Conservation (phyloP, 129 eudicot species). For the Flaveria ramosissima region DNA sequence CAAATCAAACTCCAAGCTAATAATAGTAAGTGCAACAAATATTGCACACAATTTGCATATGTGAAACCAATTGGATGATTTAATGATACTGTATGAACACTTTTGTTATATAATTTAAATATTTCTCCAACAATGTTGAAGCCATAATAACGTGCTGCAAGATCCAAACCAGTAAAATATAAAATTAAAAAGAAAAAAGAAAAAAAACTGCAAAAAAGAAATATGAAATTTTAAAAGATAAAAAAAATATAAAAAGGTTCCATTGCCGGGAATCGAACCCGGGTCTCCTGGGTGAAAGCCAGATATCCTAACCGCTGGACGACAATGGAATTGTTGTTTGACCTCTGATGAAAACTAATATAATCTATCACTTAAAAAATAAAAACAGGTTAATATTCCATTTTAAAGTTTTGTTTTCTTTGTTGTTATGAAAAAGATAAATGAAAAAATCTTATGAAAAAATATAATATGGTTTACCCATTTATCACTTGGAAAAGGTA, state of each 20-base stretch:
- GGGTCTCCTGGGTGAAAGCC: slow-evolving; percentile 99
- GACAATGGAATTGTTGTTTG: slow-evolving; percentile 46
- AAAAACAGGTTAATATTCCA: too few species aligned
- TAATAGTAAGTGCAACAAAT: neutral
- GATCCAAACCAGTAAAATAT: neutral
- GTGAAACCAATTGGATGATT: neutral
- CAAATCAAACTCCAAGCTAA: neutral
- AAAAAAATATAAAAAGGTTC: slow-evolving; percentile 32
- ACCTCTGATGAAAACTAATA: too few species aligned
- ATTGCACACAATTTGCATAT: too few species aligned
- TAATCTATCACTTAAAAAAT: too few species aligned
- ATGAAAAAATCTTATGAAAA: too few species aligned
- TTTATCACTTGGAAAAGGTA: too few species aligned
- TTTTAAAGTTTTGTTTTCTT: too few species aligned
- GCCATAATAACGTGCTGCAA: neutral
- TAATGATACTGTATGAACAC: neutral
- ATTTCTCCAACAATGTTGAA: neutral
- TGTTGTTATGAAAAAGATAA: too few species aligned
- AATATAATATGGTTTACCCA: too few species aligned
- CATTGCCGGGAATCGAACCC: slow-evolving; percentile 99
- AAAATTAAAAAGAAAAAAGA: neutral
- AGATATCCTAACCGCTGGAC: slow-evolving; percentile 99
- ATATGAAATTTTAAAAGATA: neutral
- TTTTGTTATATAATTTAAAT: neutral
- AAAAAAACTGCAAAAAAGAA: neutral